These are phyloP conservation scores for Chlorella vulgaris DNA, from an alignment of 139 green algal genomes.

Conservation along the genomic window DNA sequence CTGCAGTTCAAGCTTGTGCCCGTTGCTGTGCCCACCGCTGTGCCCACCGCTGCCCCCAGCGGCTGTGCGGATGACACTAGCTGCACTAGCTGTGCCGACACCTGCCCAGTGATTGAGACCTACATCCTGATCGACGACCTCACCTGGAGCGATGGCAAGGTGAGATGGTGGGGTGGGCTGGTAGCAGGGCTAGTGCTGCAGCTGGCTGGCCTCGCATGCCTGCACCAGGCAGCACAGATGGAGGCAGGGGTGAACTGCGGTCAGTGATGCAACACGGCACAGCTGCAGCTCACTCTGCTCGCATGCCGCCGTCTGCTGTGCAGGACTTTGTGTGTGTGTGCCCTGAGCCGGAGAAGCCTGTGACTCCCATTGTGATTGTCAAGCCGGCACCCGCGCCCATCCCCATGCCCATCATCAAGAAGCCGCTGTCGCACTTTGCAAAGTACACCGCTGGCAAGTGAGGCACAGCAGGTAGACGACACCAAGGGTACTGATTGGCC, in stretches of 20 bases:
- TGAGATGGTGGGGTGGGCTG: background rate
- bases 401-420: background rate
- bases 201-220: background rate
- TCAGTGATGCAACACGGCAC: background rate
- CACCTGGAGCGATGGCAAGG: background rate
- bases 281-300: background rate
- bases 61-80: too few relatives aligned
- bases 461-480: too few relatives aligned
- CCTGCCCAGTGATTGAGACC: background rate
- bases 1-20: background rate
- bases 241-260: too few relatives aligned
- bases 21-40: too few relatives aligned
- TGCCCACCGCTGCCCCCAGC: too few relatives aligned
- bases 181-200: too few relatives aligned
- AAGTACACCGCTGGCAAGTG: slow-evolving; percentile 3
- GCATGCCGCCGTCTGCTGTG: background rate
- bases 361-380: background rate
- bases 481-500: too few relatives aligned
- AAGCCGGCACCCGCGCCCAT: background rate
- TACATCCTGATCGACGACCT: background rate
- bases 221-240: background rate
- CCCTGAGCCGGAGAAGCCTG: background rate
- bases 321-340: slow-evolving; percentile 9
- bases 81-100: background rate
- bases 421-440: background rate